Percentiles rank a stretch among this genome's conserved stretches.
These are phyloP conservation scores for Thielaviopsis cerberus DNA, from an alignment of 2,329 filamentous ascomycete species.

Conservation along the genomic window DNA sequence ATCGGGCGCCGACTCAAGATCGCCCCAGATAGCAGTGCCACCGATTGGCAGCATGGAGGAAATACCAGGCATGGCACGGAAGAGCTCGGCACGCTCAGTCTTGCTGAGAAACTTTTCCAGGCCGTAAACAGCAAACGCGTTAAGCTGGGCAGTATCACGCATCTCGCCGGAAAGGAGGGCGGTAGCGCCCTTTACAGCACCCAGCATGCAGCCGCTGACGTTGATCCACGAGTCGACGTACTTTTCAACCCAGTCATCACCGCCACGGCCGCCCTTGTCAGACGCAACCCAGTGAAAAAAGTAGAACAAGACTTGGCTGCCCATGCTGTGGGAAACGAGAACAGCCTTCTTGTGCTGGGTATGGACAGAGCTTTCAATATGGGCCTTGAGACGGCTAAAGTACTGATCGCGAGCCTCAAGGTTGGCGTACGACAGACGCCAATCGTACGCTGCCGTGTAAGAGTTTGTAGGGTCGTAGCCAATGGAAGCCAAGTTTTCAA, in stretches of 20 bases:
- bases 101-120: constrained; percentile 87
- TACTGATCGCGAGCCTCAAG: constrained; percentile 83
- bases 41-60: constrained; percentile 93
- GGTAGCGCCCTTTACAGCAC: constrained; percentile 75
- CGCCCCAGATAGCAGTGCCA: constrained; percentile 88
- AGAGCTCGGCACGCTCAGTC: constrained; percentile 79
- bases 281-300: constrained; percentile 67
- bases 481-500: constrained; percentile 88
- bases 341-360: constrained; percentile 63
- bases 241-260: constrained; percentile 72
- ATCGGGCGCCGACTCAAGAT: constrained; percentile 71
- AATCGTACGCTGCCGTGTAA: constrained; percentile 63
- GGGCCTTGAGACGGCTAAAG: constrained; percentile 73
- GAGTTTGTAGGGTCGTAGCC: constrained; percentile 78
- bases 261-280: constrained; percentile 59
- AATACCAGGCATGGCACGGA: constrained; percentile 90
- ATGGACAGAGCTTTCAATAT: constrained; percentile 70
- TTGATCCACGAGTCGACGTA: constrained; percentile 95
- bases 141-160: constrained; percentile 93
- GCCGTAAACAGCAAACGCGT: constrained; percentile 89
- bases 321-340: constrained; percentile 90
- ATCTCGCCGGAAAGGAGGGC: constrained; percentile 90
- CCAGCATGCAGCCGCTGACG: constrained; percentile 93
- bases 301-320: constrained; percentile 81
- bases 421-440: constrained; percentile 78